Conservation (phyloP, 2,329 filamentous ascomycete species). For the Boeremia lycopersici region DNA sequence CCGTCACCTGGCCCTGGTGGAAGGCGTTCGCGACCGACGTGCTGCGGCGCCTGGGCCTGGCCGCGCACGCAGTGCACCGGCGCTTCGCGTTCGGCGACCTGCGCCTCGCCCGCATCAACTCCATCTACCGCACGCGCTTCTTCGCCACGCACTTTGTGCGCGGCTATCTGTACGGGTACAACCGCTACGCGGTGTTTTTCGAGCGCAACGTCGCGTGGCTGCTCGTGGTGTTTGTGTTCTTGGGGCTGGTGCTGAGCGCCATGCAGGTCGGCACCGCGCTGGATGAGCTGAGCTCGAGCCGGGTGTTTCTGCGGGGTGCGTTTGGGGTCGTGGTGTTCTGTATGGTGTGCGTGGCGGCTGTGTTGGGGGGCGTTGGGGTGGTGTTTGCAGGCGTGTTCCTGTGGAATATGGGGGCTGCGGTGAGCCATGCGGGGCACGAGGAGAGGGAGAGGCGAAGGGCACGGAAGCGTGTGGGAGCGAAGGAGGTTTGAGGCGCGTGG, state of each 20-base stretch:
- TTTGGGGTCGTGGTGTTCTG: constrained; percentile 46
- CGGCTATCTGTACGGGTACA: constrained; percentile 49
- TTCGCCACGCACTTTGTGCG: constrained; percentile 44
- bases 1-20: constrained; percentile 45
- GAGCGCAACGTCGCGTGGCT: constrained; percentile 48
- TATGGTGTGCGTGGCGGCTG: constrained; percentile 39
- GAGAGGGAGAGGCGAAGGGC: constrained; percentile 39
- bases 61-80: constrained; percentile 44
- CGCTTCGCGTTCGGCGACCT: constrained; percentile 47
- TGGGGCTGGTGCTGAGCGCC: constrained; percentile 43
- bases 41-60: constrained; percentile 31
- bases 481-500: too few relatives aligned
- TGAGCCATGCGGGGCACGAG: constrained; percentile 42
- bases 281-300: constrained; percentile 27
- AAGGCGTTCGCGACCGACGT: constrained; percentile 39
- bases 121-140: constrained; percentile 43
- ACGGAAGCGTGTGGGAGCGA: neutral
- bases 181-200: constrained; percentile 49
- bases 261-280: constrained; percentile 47
- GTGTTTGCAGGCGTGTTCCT: constrained; percentile 43
- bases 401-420: constrained; percentile 45
- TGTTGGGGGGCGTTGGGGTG: constrained; percentile 33
- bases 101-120: constrained; percentile 43
- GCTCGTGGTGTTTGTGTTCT: constrained; percentile 46
- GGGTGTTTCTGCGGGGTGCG: constrained; percentile 31